Base-by-base conservation (phyloP, 176 grass and related monocot species). In the Chloris gayana region DNA sequence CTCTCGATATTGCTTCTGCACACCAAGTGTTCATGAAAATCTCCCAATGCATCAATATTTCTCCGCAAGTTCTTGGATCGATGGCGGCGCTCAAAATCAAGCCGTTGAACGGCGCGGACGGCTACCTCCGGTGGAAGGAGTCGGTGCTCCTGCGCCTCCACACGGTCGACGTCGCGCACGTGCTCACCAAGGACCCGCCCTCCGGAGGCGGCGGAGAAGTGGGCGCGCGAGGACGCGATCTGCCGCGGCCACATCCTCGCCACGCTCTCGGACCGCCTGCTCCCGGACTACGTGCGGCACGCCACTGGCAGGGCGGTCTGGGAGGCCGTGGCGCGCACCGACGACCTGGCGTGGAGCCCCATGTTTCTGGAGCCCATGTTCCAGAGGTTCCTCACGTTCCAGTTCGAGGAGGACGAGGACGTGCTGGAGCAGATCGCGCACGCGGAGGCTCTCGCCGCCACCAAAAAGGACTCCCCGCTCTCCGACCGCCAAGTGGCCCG, bases 211-310 rank as follows among this genome's bases (percentile, higher is more conserved):
- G 44, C 69, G 33, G 49, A 60, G 68, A 51, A 67, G 64, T 66
- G 82, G 64, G 54, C 38, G 14, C 77, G 65, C 58, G 56, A 86
- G 2, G 78, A 86, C 78, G 58, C 59, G 4, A 5, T 90, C n/a
- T 90, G 67, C 68, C 78, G 88, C 0, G 78, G 83, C 66, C 83
- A 86, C 78, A 82, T 90, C 83, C 83, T 90, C 50, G 8, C 57
- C 14, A 9, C 72, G 53, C 76, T 86, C 83, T 72, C 79, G 1
- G 58, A 86, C 84, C 60, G 47, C 60, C 2, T 86, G 5, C 63
- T 90, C 38, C 65, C 67, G 32, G 41, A 68, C 72, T 79, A 82
- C 83, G 37, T 19, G 1, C 88, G 22, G 30, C 78, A 67, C 73
- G 21, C 58, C 79, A 87, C 79, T 8, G 67, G 73, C 39, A 13